These are phyloP conservation scores for Mollisia scopiformis DNA, from an alignment of 2,329 filamentous ascomycete species.

Conservation along the genomic window DNA sequence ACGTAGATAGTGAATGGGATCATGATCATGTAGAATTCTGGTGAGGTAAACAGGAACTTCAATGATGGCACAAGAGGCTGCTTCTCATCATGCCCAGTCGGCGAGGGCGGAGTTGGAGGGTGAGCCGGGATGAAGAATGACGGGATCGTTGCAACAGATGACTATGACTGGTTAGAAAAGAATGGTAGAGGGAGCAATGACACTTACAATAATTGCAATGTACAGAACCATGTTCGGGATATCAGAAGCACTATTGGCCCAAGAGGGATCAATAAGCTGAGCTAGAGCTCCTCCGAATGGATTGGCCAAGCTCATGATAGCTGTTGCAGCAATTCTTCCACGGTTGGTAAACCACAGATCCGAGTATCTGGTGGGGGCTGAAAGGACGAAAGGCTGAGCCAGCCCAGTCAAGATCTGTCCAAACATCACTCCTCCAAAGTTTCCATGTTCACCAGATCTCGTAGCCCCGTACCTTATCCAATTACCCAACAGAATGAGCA, in stretches of 20 bases:
- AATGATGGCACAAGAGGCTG: constrained; percentile 54
- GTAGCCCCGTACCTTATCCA: constrained; percentile 87
- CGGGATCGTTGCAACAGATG: constrained; percentile 68
- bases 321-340: constrained; percentile 86
- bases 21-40: constrained; percentile 80
- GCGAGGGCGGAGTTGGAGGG: constrained; percentile 77
- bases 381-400: constrained; percentile 88
- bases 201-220: constrained; percentile 76
- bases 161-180: constrained; percentile 41
- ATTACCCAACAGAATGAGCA: constrained; percentile 79
- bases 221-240: constrained; percentile 85
- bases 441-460: constrained; percentile 54
- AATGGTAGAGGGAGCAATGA: background rate
- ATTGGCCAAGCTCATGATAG: constrained; percentile 82
- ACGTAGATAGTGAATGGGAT: constrained; percentile 85
- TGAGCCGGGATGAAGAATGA: constrained; percentile 78
- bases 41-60: constrained; percentile 56
- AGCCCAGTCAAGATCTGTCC: constrained; percentile 90
- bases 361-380: constrained; percentile 87
- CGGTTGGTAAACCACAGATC: constrained; percentile 91
- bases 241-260: constrained; percentile 61
- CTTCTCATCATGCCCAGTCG: constrained; percentile 60
- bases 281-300: constrained; percentile 88
- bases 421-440: constrained; percentile 80
- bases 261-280: constrained; percentile 82